These are phyloP conservation scores for Cercospora sesami DNA, from an alignment of 2,329 filamentous ascomycete species.

Conservation along the genomic window DNA sequence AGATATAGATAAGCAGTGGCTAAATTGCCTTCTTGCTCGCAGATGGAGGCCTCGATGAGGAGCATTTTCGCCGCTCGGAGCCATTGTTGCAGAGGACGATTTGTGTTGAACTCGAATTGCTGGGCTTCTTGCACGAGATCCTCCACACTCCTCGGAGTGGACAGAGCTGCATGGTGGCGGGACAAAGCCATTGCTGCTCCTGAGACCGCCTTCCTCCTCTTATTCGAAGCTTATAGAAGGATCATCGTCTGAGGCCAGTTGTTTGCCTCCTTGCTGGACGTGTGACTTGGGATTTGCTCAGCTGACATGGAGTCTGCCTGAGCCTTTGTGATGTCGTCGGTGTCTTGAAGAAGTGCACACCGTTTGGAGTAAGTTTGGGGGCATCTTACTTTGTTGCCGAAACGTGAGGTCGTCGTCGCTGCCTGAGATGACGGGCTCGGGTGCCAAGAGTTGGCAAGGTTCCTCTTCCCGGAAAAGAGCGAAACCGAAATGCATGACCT, in stretches of 20 bases:
- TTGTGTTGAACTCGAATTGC: slow-evolving; percentile 76
- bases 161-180: slow-evolving; percentile 32
- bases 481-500: slow-evolving; percentile 2
- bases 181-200: slow-evolving; percentile 33
- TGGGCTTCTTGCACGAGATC: slow-evolving; percentile 75
- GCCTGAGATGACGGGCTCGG: slow-evolving; percentile 7
- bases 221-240: slow-evolving; percentile 1
- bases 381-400: not conserved
- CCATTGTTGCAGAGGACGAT: slow-evolving; percentile 63
- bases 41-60: slow-evolving; percentile 70
- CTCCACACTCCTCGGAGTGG: slow-evolving; percentile 57
- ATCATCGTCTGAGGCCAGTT: not conserved
- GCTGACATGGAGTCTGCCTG: not conserved
- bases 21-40: slow-evolving; percentile 80
- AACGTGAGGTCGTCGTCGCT: slow-evolving; percentile 8
- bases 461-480: not conserved
- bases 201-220: not conserved
- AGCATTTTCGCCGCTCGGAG: slow-evolving; percentile 36
- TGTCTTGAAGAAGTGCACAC: not conserved
- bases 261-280: not conserved
- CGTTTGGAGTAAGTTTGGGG: not conserved
- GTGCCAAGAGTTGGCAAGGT: slow-evolving; percentile 7
- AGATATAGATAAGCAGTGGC: slow-evolving; percentile 87
- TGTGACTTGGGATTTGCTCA: slow-evolving; percentile 1
- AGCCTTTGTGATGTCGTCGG: not conserved